Conservation (phyloP, 768 basidiomycete species). For the Hemileccinum rubropunctum region DNA sequence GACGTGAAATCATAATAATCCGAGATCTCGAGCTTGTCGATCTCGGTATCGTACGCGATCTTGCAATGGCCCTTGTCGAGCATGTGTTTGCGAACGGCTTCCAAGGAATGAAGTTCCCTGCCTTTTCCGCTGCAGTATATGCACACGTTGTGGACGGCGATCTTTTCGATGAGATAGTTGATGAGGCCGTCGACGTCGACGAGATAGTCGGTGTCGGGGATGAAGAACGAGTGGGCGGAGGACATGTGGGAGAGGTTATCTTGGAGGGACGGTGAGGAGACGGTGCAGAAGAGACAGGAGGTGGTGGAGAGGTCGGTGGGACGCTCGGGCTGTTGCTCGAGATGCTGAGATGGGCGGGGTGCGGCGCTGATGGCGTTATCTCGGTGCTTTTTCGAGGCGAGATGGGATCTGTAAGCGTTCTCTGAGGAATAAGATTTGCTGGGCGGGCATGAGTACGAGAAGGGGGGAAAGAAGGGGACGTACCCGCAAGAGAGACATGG, state of each 20-base stretch:
- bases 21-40: slow-evolving; percentile 81
- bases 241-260: slow-evolving; percentile 88
- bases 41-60: slow-evolving; percentile 81
- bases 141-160: slow-evolving; percentile 91
- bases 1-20: slow-evolving; percentile 91
- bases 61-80: slow-evolving; percentile 95
- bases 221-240: slow-evolving; percentile 84
- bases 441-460: slow-evolving; percentile 1
- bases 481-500: slow-evolving; percentile 84
- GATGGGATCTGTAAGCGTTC: slow-evolving; percentile 85
- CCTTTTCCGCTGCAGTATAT: slow-evolving; percentile 85
- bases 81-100: slow-evolving; percentile 96
- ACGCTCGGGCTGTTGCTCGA: not conserved
- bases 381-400: slow-evolving; percentile 86
- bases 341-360: not conserved
- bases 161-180: slow-evolving; percentile 86
- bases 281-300: slow-evolving; percentile 86
- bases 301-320: slow-evolving; percentile 42
- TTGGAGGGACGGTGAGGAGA: slow-evolving; percentile 47
- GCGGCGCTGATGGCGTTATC: slow-evolving; percentile 63
- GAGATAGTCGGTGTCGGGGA: slow-evolving; percentile 92
- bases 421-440: slow-evolving; percentile 90
- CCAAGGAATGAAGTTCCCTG: slow-evolving; percentile 76
- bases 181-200: slow-evolving; percentile 81
- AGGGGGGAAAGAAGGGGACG: slow-evolving; percentile 25